These are phyloP conservation scores for Lachnellula subtilissima DNA, from an alignment of 2,329 filamentous ascomycete species.

Conservation along the genomic window DNA sequence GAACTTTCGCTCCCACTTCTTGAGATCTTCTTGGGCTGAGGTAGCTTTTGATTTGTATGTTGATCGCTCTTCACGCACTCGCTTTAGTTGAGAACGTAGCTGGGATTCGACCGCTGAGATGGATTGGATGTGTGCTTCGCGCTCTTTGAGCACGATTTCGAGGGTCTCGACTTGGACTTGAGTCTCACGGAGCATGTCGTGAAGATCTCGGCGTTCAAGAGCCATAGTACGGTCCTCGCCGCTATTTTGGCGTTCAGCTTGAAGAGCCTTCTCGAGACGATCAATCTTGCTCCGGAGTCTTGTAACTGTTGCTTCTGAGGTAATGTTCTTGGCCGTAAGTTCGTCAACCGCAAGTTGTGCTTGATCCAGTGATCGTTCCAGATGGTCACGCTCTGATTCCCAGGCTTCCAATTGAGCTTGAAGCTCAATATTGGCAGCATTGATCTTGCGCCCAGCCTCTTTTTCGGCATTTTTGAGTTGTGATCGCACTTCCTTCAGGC, in stretches of 20 bases:
- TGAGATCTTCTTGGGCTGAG: constrained; percentile 20
- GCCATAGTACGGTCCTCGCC: constrained; percentile 53
- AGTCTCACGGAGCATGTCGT: constrained; percentile 55
- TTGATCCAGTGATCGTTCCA: constrained; percentile 41
- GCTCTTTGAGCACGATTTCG: constrained; percentile 66
- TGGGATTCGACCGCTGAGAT: constrained; percentile 53
- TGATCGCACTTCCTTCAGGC: constrained; percentile 49
- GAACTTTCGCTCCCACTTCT: constrained; percentile 34
- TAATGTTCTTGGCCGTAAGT: constrained; percentile 32
- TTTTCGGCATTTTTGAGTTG: constrained; percentile 47
- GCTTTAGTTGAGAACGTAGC: constrained; percentile 63
- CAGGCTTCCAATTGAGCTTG: constrained; percentile 41
- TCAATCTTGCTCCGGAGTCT: constrained; percentile 48
- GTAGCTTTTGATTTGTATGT: constrained; percentile 27
- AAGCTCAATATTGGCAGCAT: constrained; percentile 45
- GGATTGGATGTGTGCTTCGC: constrained; percentile 59
- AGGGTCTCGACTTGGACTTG: constrained; percentile 63
- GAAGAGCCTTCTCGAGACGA: constrained; percentile 42
- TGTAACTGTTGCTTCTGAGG: constrained; percentile 40
- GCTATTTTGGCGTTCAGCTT: constrained; percentile 50
- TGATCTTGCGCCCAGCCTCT: constrained; percentile 34
- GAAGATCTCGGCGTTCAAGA: constrained; percentile 55
- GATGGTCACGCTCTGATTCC: constrained; percentile 30
- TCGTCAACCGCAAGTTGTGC: constrained; percentile 42
- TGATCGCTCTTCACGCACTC: constrained; percentile 61